These are phyloP conservation scores for Knoxdaviesia capensis DNA, from an alignment of 2,329 filamentous ascomycete species.

Conservation along the genomic window DNA sequence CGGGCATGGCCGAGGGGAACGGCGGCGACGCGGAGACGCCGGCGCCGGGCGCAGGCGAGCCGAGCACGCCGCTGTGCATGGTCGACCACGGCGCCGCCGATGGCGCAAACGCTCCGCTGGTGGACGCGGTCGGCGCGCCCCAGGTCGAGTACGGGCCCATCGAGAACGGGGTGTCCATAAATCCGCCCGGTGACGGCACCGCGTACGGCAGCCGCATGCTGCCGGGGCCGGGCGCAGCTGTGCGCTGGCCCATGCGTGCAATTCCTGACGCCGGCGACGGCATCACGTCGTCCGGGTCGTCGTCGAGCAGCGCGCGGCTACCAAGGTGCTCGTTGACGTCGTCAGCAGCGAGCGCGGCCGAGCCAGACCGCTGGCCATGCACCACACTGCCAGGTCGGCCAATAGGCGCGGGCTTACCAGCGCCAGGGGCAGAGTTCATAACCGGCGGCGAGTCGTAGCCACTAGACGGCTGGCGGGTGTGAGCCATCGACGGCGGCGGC, in stretches of 20 bases:
- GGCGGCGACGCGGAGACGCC: constrained; percentile 32
- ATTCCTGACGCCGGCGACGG: neutral
- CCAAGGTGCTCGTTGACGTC: constrained; percentile 69
- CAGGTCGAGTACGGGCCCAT: constrained; percentile 17
- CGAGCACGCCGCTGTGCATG: no score
- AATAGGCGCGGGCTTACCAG: constrained; percentile 72
- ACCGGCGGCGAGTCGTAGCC: constrained; percentile 37
- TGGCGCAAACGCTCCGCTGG: constrained; percentile 2
- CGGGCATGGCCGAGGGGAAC: constrained; percentile 10
- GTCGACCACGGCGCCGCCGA: constrained; percentile 2
- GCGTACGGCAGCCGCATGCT: constrained; percentile 7
- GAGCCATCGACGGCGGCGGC: constrained; percentile 22
- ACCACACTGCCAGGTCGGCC: constrained; percentile 62
- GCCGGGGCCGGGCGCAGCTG: constrained; percentile 27
- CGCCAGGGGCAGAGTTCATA: constrained; percentile 15
- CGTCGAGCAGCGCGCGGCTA: constrained; percentile 71
- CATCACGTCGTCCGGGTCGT: constrained; percentile 22
- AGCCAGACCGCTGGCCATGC: constrained; percentile 22
- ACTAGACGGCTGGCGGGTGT: constrained; percentile 57
- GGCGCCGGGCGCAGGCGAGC: constrained; percentile 12
- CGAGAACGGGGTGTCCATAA: constrained; percentile 20
- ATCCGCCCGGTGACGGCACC: constrained; percentile 7
- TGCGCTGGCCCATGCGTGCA: constrained; percentile 1
- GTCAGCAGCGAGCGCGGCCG: constrained; percentile 29
- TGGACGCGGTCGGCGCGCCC: constrained; percentile 10